A percentile compares a stretch with the other conserved stretches of the same genome.
These are phyloP conservation scores for Amanita rubescens DNA, from an alignment of 768 basidiomycete species.

Conservation along the genomic window DNA sequence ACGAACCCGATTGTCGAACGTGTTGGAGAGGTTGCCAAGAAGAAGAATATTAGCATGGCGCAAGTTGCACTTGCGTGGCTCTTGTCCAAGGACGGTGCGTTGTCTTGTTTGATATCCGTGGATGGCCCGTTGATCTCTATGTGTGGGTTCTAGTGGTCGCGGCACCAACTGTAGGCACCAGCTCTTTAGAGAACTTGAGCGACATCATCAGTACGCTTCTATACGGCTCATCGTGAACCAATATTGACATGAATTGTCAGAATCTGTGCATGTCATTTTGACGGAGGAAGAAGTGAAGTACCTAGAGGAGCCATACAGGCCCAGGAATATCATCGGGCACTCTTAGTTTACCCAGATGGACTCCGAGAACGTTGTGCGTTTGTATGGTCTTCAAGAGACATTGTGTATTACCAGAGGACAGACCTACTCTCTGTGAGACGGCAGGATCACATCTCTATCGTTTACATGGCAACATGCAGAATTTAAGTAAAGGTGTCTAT, in stretches of 20 bases:
- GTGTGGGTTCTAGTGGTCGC: slow-evolving; percentile 28
- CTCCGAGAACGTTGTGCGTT: too few species aligned
- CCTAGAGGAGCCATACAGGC: background rate
- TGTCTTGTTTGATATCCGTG: background rate
- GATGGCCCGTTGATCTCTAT: background rate
- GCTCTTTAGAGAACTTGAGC: too few species aligned
- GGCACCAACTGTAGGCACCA: slow-evolving; percentile 37
- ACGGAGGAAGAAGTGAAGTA: background rate
- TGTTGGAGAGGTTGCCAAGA: slow-evolving; percentile 49
- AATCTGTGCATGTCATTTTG: background rate
- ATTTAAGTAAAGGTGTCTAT: too few species aligned
- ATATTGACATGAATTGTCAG: background rate
- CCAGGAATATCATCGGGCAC: slow-evolving; percentile 20
- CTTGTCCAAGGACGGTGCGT: slow-evolving; percentile 31
- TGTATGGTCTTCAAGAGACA: too few species aligned
- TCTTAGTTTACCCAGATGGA: too few species aligned
- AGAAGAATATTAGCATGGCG: slow-evolving; percentile 46
- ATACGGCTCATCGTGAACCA: too few species aligned
- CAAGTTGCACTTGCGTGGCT: slow-evolving; percentile 50
- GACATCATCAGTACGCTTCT: too few species aligned
- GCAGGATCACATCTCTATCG: too few species aligned
- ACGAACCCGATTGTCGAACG: slow-evolving; percentile 17
- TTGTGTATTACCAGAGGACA: too few species aligned
- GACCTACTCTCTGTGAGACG: too few species aligned
- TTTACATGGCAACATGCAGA: too few species aligned